Percentiles rank a stretch among this genome's conserved stretches.
Evolutionary conservation across 1,284 basidiomycete genomes (phyloP).

Genomic region (Porogramme epimiltina): DNA sequence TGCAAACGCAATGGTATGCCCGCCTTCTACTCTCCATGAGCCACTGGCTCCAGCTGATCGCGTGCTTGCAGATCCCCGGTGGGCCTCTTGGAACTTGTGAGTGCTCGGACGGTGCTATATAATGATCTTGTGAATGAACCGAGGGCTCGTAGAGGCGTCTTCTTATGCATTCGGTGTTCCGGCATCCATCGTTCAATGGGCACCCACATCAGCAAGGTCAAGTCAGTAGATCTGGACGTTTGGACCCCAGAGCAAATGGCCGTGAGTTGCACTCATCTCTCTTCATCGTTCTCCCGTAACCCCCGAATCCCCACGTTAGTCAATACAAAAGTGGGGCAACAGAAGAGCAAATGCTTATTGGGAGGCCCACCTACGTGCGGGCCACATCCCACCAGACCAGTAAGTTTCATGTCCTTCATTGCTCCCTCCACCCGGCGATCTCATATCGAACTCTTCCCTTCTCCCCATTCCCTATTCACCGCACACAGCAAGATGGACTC

Average conservation of each 20-base stretch:
- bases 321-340: conserved; percentile 95
- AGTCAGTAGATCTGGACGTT: conserved; percentile 96
- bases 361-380: conserved; percentile 94
- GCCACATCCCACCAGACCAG: conserved; percentile 96
- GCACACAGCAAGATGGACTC: conserved; percentile 92
- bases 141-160: conserved; percentile 69
- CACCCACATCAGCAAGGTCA: conserved; percentile 96
- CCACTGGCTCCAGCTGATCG: conserved; percentile 12
- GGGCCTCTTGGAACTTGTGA: conserved; percentile 98
- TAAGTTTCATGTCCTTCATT: conserved; percentile 43
- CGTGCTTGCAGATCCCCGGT: conserved; percentile 78
- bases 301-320: conserved; percentile 45
- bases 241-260: conserved; percentile 99
- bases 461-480: conserved; percentile 6
- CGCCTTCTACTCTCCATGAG: background rate
- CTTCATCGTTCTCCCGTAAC: background rate
- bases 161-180: conserved; percentile 97
- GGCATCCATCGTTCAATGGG: conserved; percentile 98
- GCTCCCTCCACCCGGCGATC: background rate
- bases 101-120: conserved; percentile 24
- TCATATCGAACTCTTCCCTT: background rate
- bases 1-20: conserved; percentile 86
- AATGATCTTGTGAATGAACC: conserved; percentile 6
- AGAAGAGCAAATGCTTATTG: conserved; percentile 91
- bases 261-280: conserved; percentile 45